phyloP scores from a whole-genome alignment of 2,329 filamentous ascomycete species.

The Neophaeococcomyces mojaviensis region DNA sequence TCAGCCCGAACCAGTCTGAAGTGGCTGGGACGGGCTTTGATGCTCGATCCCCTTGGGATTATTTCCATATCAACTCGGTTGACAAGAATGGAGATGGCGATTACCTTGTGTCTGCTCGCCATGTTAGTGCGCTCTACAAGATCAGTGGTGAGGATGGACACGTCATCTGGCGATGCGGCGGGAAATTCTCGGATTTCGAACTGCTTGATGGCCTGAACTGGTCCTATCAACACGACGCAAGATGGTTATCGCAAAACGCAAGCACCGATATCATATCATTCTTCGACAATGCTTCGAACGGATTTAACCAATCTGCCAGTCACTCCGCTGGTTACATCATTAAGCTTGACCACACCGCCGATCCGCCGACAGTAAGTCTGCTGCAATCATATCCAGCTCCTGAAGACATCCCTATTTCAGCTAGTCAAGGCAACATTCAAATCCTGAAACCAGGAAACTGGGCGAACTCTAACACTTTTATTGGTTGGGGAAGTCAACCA shows the following conservation, averaged over 20 bases:
- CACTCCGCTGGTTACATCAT: slow-evolving; percentile 35
- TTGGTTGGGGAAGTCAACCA: slow-evolving; percentile 37
- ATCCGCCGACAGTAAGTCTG: slow-evolving; percentile 36
- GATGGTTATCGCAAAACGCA: slow-evolving; percentile 32
- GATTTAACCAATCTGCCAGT: slow-evolving; percentile 32
- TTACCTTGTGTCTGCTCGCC: slow-evolving; percentile 36
- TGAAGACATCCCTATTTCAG: slow-evolving; percentile 47
- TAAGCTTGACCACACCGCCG: slow-evolving; percentile 30
- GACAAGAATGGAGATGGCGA: slow-evolving; percentile 36
- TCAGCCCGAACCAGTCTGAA: slow-evolving; percentile 36
- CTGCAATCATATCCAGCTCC: slow-evolving; percentile 52
- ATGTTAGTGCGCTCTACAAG: slow-evolving; percentile 35
- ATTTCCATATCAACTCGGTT: slow-evolving; percentile 38
- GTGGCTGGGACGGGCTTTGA: slow-evolving; percentile 42
- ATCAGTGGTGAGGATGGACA: slow-evolving; percentile 34
- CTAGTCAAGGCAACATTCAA: slow-evolving; percentile 33
- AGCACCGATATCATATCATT: slow-evolving; percentile 34
- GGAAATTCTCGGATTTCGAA: slow-evolving; percentile 26
- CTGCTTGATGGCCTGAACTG: slow-evolving; percentile 25
- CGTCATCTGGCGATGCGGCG: slow-evolving; percentile 33
- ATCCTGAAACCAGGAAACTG: slow-evolving; percentile 18
- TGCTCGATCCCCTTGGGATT: slow-evolving; percentile 39
- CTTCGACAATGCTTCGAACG: slow-evolving; percentile 37
- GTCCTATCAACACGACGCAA: slow-evolving; percentile 38
- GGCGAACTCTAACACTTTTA: slow-evolving; percentile 31